These are phyloP conservation scores for Cladosporium sp. DNA, from an alignment of 2,329 filamentous ascomycete genomes.

Conservation along the genomic window DNA sequence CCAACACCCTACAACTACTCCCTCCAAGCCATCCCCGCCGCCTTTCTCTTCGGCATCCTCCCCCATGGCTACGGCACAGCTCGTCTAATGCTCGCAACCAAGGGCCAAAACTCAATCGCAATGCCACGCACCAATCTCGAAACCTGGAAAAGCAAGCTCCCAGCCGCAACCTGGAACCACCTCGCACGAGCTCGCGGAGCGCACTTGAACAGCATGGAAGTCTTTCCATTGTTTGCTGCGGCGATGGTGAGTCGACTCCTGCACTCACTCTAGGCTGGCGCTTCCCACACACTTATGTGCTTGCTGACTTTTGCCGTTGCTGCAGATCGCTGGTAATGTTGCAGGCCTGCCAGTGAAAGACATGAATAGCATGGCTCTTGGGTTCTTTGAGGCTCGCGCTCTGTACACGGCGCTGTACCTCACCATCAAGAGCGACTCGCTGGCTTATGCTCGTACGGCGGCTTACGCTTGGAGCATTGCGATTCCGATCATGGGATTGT, in stretches of 20 bases:
- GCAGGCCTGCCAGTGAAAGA: constrained; percentile 20
- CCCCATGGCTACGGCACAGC: constrained; percentile 23
- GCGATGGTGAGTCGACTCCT: constrained; percentile 27
- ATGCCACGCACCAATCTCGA: constrained; percentile 26
- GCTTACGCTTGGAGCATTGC: constrained; percentile 25
- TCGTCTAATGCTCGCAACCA: constrained; percentile 23
- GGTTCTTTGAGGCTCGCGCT: constrained; percentile 20
- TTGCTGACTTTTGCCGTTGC: background rate
- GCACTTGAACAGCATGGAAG: constrained; percentile 45
- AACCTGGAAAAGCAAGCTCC: constrained; percentile 22
- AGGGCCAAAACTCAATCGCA: constrained; percentile 17
- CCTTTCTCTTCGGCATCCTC: constrained; percentile 21
- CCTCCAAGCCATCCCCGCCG: constrained; percentile 21
- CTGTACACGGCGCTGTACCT: constrained; percentile 23
- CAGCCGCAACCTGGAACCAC: constrained; percentile 21
- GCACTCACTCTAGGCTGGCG: no score
- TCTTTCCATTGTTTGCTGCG: constrained; percentile 37
- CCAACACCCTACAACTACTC: constrained; percentile 20
- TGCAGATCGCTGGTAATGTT: constrained; percentile 20
- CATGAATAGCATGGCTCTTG: constrained; percentile 19
- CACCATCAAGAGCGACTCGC: constrained; percentile 19
- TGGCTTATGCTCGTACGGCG: constrained; percentile 23
- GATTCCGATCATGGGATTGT: constrained; percentile 22
- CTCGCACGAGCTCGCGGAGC: constrained; percentile 29
- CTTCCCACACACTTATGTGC: no score